Percentiles rank a stretch among this genome's conserved stretches.
Evolutionary conservation across 352 stramenopile species (phyloP).

Genomic region (Labyrinthula sp.): DNA sequence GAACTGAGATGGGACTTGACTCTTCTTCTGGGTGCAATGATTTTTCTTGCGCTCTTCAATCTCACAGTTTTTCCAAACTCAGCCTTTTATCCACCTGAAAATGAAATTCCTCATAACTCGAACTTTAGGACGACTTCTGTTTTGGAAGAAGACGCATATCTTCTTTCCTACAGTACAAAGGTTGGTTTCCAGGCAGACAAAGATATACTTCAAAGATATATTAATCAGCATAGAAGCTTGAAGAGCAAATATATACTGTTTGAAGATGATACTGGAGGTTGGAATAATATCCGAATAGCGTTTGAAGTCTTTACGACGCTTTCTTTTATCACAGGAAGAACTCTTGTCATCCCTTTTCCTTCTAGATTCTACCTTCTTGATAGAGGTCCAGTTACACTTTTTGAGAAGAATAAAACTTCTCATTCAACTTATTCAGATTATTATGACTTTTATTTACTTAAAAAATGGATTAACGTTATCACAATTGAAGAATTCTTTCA

Average conservation of each 20-base stretch:
- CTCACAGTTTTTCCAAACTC: no score
- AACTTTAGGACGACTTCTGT: no score
- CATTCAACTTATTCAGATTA: conserved; percentile 16
- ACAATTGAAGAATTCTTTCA: conserved; percentile 50
- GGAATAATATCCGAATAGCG: conserved; percentile 63
- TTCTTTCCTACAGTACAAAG: no score
- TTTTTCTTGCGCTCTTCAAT: no score
- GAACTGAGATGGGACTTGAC: no score
- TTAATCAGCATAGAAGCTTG: no score
- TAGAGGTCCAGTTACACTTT: conserved; percentile 5
- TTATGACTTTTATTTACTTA: conserved; percentile 5
- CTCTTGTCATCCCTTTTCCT: conserved; percentile 47
- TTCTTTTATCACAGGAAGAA: conserved; percentile 48
- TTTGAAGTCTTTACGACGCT: conserved; percentile 54
- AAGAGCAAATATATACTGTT: conserved; percentile 60
- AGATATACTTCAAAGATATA: no score
- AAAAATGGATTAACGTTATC: conserved; percentile 46
- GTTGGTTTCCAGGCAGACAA: no score
- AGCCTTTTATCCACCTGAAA: no score
- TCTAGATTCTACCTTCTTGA: conserved; percentile 50
- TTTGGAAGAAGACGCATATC: no score
- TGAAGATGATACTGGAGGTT: conserved; percentile 54
- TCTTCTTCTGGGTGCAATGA: no score
- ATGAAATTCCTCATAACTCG: no score
- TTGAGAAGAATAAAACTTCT: conserved; percentile 28